Conservation (phyloP, 2,329 filamentous ascomycete genomes). For the Pyricularia grisea region DNA sequence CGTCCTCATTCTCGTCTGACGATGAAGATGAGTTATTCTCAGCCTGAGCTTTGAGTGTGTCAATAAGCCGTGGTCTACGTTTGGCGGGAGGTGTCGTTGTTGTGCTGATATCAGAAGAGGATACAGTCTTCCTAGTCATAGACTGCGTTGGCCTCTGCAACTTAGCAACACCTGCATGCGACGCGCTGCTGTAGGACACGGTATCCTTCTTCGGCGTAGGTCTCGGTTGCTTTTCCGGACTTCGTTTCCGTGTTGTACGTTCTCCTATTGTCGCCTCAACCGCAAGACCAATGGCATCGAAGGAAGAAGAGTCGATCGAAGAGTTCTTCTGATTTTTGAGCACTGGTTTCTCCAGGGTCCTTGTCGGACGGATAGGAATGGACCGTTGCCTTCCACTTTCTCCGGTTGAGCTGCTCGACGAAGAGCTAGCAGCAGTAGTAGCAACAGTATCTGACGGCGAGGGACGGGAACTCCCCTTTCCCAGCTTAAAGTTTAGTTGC, state of each 20-base stretch:
- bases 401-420: neutral
- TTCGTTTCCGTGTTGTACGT: neutral
- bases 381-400: neutral
- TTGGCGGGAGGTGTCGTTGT: slow-evolving; percentile 3
- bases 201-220: neutral
- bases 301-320: neutral
- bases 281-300: neutral
- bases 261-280: neutral
- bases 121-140: neutral
- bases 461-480: neutral
- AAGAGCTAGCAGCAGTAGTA: neutral
- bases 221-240: neutral
- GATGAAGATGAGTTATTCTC: slow-evolving; percentile 15
- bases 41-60: slow-evolving; percentile 30
- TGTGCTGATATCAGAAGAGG: neutral
- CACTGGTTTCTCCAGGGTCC: neutral
- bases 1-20: slow-evolving; percentile 7
- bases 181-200: neutral
- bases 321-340: neutral
- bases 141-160: neutral
- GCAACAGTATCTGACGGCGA: neutral
- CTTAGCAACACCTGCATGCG: neutral
- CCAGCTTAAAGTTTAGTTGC: neutral
- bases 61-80: slow-evolving; percentile 26
- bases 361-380: neutral